phyloP scores from a whole-genome alignment of 176 grass and related monocot genomes.

The Rhynchospora breviuscula region DNA sequence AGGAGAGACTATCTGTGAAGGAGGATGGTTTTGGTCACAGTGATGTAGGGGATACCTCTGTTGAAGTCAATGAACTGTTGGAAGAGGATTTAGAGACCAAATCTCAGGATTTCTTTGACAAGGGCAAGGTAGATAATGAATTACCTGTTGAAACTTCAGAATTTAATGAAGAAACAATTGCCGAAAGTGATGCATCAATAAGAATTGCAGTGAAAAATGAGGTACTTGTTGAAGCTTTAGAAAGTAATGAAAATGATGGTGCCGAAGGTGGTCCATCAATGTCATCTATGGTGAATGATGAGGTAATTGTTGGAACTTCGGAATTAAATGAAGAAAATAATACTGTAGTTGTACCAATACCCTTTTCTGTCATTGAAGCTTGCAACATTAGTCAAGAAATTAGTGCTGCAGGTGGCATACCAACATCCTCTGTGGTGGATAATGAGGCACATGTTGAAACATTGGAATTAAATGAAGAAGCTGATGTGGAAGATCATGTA shows the following conservation, averaged over 20 bases:
- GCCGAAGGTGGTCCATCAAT: background rate
- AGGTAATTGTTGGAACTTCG: background rate
- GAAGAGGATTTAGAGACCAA: slow-evolving; percentile 8
- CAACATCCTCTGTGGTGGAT: too few species aligned
- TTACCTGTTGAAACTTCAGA: background rate
- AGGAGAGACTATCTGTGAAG: background rate
- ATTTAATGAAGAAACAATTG: background rate
- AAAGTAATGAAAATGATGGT: background rate
- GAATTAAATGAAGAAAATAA: background rate
- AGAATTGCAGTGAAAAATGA: background rate
- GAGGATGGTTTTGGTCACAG: background rate
- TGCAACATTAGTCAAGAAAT: too few species aligned
- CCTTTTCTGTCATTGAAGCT: background rate
- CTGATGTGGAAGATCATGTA: too few species aligned
- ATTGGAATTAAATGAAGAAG: too few species aligned
- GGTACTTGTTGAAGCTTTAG: slow-evolving; percentile 7
- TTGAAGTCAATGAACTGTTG: background rate
- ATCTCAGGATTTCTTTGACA: background rate
- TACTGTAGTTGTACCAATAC: background rate
- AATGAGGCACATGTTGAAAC: too few species aligned
- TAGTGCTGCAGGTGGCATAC: too few species aligned
- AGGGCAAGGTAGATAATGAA: background rate
- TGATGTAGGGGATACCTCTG: background rate
- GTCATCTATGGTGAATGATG: background rate
- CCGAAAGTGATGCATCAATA: background rate